Conservation (phyloP, 768 basidiomycete genomes). For the Lactifluus volemus region DNA sequence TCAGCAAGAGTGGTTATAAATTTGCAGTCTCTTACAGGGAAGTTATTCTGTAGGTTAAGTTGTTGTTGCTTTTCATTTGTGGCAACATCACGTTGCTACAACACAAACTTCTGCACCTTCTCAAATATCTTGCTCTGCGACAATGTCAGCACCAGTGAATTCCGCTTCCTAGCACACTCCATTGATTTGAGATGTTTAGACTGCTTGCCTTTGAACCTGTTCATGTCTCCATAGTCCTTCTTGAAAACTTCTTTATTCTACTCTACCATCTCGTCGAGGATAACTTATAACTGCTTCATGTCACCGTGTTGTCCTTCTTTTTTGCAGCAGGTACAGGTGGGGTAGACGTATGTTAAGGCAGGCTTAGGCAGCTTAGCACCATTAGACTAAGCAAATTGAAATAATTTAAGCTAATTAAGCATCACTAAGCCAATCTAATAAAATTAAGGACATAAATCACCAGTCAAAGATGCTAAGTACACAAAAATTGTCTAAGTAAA, state of each 20-base stretch:
- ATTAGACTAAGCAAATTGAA: too few species aligned
- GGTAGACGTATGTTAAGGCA: too few species aligned
- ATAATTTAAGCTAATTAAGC: too few species aligned
- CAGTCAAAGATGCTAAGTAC: too few species aligned
- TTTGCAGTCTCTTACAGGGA: conserved; percentile 69
- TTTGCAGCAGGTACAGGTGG: conserved; percentile 66
- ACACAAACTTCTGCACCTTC: conserved; percentile 67
- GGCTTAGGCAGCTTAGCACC: too few species aligned
- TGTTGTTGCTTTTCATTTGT: conserved; percentile 31
- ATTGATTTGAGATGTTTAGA: conserved; percentile 57
- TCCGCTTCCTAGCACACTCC: conserved; percentile 46
- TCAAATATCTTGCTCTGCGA: conserved; percentile 74
- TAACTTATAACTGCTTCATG: conserved; percentile 68
- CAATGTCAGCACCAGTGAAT: conserved; percentile 52
- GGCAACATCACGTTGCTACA: conserved; percentile 33
- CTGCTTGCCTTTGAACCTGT: conserved; percentile 94
- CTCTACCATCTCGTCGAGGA: conserved; percentile 79
- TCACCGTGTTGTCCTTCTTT: conserved; percentile 62
- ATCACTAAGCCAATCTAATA: too few species aligned
- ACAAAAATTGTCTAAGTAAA: too few species aligned
- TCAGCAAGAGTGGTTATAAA: conserved; percentile 73
- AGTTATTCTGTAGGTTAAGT: conserved; percentile 66
- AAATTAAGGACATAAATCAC: too few species aligned
- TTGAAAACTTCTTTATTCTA: conserved; percentile 91
- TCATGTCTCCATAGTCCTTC: conserved; percentile 81